phyloP scores from a whole-genome alignment of 1,284 basidiomycete genomes.

The Tilletia horrida region DNA sequence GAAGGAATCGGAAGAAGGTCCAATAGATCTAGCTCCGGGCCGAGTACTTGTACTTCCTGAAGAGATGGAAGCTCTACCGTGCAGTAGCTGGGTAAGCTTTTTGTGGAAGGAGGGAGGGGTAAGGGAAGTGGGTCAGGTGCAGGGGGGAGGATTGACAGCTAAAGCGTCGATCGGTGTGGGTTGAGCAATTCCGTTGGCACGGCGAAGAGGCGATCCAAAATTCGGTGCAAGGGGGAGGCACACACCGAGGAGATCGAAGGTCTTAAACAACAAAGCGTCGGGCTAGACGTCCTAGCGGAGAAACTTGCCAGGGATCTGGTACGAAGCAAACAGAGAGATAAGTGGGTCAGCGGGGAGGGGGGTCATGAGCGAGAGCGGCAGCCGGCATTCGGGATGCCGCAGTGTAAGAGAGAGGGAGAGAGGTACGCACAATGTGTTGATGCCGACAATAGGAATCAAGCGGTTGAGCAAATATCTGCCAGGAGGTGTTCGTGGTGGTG shows the following conservation, averaged over 20 bases:
- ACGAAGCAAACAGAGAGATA: too few relatives aligned
- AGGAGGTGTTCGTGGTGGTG: neutral
- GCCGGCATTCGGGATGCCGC: too few relatives aligned
- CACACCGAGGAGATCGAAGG: too few relatives aligned
- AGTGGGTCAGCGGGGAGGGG: too few relatives aligned
- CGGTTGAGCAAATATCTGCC: conserved; percentile 11
- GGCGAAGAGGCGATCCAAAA: too few relatives aligned
- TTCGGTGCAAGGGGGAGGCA: too few relatives aligned
- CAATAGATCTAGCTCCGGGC: neutral
- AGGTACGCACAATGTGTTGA: neutral
- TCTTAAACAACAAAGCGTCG: too few relatives aligned
- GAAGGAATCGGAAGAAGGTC: neutral
- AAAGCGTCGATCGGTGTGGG: neutral
- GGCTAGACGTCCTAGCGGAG: too few relatives aligned
- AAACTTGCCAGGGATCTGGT: too few relatives aligned
- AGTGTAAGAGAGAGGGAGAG: neutral
- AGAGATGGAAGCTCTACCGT: neutral
- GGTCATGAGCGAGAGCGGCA: too few relatives aligned
- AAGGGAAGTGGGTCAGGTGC: too few relatives aligned
- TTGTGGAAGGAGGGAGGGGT: neutral
- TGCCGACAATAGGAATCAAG: neutral
- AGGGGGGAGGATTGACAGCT: neutral
- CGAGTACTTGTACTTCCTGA: conserved; percentile 16
- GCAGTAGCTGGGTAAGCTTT: conserved; percentile 4
- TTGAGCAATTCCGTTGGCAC: neutral